Base-by-base conservation (phyloP, 1,284 basidiomycete genomes). In the Gomphus sp. region DNA sequence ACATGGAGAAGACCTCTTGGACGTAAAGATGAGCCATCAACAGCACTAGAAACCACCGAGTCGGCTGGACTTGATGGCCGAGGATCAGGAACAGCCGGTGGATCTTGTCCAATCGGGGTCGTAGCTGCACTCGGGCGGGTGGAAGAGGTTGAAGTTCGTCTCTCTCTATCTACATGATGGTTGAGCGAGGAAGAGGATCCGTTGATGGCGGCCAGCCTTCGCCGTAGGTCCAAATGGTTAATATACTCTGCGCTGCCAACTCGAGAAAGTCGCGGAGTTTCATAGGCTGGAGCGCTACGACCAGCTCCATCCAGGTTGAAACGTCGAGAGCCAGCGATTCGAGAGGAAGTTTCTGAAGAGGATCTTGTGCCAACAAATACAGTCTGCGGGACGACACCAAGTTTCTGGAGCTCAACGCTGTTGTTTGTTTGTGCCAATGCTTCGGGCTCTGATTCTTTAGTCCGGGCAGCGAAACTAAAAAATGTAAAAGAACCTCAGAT, bases 381-480 rank as follows among this genome's bases (percentile, higher is more conserved):
- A 0, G 95, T 99, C 62, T 93, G 93, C 5, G 93, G 93, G 0
- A 94, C 91, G n/a, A 98, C 89, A 3, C 89, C 86, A 47, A 95
- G 80, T 68, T 91, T 90, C 69, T 89, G 85, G 45, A 91, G 74
- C 64, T 89, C 87, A 37, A 91, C 77, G 43, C 84, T 80, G 10
- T 79, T 79, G 10, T 78, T 82, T 9, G 83, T 79, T 66, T 87
- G 86, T 4, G 90, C 79, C 58, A 78, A 79, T 1, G 64, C 56
- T 33, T 85, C 85, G 0, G 79, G 72, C 64, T 87, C 85, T 36
- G 75, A 76, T 63, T 89, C 86, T 59, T 74, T 81, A 52, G 81
- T 65, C 45, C 87, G 80, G 18, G 81, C 81, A 5, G 82, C 74
- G 65, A 87, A 88, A 63, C 88, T 88, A 65, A 1, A 39, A 45